These are phyloP conservation scores for Seiridium cupressi DNA, from an alignment of 2,329 filamentous ascomycete species.

Conservation along the genomic window DNA sequence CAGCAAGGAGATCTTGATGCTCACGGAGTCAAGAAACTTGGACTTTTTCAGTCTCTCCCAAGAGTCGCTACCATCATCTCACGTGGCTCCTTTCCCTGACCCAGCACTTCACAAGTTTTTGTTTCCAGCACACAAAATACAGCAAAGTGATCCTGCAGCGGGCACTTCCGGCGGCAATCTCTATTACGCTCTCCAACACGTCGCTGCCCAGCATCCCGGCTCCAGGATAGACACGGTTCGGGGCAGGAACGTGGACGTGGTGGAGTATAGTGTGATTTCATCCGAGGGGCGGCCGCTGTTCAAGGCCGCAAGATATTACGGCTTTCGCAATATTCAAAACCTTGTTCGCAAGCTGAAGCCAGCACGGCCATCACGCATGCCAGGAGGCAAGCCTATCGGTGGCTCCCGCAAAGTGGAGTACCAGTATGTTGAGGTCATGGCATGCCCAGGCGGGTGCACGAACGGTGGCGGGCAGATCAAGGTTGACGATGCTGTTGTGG, in stretches of 20 bases:
- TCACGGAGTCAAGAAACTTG: constrained; percentile 77
- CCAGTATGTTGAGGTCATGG: constrained; percentile 98
- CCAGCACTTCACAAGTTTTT: constrained; percentile 68
- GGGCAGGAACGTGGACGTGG: constrained; percentile 87
- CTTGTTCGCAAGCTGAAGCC: constrained; percentile 91
- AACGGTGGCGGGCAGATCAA: constrained; percentile 97
- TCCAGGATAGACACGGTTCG: constrained; percentile 69
- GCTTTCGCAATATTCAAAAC: constrained; percentile 98
- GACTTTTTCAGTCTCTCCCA: constrained; percentile 72
- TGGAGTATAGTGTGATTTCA: constrained; percentile 74
- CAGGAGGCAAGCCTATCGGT: constrained; percentile 65
- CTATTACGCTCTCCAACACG: constrained; percentile 75
- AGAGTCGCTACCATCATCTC: constrained; percentile 44
- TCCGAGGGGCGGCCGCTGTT: constrained; percentile 59
- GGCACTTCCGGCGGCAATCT: constrained; percentile 90
- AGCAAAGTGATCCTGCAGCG: constrained; percentile 50
- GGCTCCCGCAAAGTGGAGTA: constrained; percentile 66
- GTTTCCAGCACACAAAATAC: constrained; percentile 53
- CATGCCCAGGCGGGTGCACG: constrained; percentile 96
- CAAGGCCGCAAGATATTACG: constrained; percentile 88
- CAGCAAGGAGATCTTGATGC: constrained; percentile 87
- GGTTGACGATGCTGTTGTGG: constrained; percentile 70
- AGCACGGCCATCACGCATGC: constrained; percentile 72
- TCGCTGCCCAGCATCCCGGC: constrained; percentile 68
- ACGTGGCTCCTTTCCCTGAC: constrained; percentile 69